phyloP scores from a whole-genome alignment of 257 asterid genomes.

The Solanum rostratum region DNA sequence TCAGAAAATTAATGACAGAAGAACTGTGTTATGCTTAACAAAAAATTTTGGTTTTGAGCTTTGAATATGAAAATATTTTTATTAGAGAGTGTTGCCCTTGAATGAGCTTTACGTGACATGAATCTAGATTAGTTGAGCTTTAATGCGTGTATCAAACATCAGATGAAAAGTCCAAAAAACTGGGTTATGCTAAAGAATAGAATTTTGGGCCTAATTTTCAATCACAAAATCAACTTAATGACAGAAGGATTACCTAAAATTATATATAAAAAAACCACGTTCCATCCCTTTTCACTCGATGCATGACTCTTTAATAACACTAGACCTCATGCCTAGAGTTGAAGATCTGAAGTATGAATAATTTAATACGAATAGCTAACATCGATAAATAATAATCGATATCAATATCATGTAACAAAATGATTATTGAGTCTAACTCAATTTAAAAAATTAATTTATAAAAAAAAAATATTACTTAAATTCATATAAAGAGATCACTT shows the following conservation, averaged over 20 bases:
- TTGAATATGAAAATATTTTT: too few species aligned
- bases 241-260: not conserved
- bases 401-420: not conserved
- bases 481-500: not conserved
- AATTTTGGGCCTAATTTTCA: not conserved
- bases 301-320: too few species aligned
- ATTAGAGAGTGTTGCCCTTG: not conserved
- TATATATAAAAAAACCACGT: not conserved
- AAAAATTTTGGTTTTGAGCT: too few species aligned
- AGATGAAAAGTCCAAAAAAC: not conserved
- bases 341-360: not conserved
- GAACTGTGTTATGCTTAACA: too few species aligned
- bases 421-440: not conserved
- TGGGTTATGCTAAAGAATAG: not conserved
- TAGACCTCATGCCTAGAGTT: too few species aligned
- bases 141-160: fast-evolving
- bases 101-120: not conserved
- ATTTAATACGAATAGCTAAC: not conserved
- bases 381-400: not conserved
- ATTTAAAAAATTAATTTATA: fast-evolving
- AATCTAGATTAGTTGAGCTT: not conserved
- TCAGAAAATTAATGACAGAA: not conserved
- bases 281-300: not conserved
- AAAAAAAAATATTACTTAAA: too few species aligned
- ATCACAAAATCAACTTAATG: not conserved